phyloP scores from a whole-genome alignment of 2,329 filamentous ascomycete genomes.

The Ascochyta pisi region DNA sequence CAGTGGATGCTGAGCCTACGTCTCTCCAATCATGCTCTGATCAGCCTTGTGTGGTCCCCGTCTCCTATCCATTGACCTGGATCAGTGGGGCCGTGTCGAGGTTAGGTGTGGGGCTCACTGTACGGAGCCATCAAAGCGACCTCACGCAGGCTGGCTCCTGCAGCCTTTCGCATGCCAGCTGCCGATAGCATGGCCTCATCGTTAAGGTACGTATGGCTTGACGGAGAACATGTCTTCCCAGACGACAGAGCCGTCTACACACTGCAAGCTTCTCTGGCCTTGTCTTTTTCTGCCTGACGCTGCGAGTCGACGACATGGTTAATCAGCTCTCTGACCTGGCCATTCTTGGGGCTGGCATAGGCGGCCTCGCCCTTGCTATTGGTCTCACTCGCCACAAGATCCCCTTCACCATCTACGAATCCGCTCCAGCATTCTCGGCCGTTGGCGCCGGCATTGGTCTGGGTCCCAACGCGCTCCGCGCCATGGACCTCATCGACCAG shows the following conservation, averaged over 20 bases:
- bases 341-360: conserved; percentile 31
- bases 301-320: background rate
- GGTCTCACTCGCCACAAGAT: conserved; percentile 26
- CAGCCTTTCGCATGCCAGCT: background rate
- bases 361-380: conserved; percentile 32
- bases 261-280: background rate
- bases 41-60: background rate
- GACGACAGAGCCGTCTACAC: background rate
- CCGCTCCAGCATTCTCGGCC: conserved; percentile 24
- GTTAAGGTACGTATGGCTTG: background rate
- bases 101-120: background rate
- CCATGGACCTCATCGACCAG: conserved; percentile 53
- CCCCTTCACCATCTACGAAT: conserved; percentile 35
- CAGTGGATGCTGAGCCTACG: background rate
- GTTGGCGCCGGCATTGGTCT: conserved; percentile 39
- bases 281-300: background rate
- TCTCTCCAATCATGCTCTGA: background rate
- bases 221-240: background rate
- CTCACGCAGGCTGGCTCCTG: background rate
- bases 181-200: background rate
- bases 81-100: conserved; percentile 3
- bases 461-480: conserved; percentile 51
- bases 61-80: background rate
- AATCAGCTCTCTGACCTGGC: conserved; percentile 5
- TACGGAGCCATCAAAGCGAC: background rate